Evolutionary conservation across 306 rosid genomes (phyloP).

Genomic region (Senna tora): DNA sequence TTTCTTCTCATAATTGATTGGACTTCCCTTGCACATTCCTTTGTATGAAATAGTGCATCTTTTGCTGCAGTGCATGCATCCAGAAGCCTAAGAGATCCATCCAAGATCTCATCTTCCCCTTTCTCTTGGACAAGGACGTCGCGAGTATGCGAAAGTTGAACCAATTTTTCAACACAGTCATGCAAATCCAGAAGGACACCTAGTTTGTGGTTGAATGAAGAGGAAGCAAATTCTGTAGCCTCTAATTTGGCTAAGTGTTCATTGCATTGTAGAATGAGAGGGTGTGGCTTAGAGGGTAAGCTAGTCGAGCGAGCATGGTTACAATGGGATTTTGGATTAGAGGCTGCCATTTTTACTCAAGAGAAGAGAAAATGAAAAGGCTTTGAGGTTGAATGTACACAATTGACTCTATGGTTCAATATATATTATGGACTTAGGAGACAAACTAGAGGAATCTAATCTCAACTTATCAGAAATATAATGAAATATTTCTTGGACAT

Average conservation of each 20-base stretch:
- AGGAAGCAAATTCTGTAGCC: background rate
- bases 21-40: constrained; percentile 30
- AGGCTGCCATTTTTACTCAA: constrained; percentile 22
- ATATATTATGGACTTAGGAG: constrained; percentile 41
- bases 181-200: constrained; percentile 7
- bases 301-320: constrained; percentile 25
- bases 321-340: constrained; percentile 27
- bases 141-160: background rate
- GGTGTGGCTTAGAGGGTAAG: constrained; percentile 45
- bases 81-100: constrained; percentile 33
- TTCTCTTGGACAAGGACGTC: background rate
- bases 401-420: constrained; percentile 16
- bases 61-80: constrained; percentile 13
- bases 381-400: constrained; percentile 2
- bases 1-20: constrained; percentile 31
- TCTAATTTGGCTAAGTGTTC: constrained; percentile 1
- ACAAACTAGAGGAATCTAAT: constrained; percentile 44
- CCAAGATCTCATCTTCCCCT: constrained; percentile 8
- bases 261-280: constrained; percentile 39
- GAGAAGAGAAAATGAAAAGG: constrained; percentile 28
- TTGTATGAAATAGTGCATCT: constrained; percentile 31
- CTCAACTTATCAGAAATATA: constrained; percentile 11
- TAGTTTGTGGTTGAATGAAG: constrained; percentile 4
- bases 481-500: background rate
- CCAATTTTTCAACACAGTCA: constrained; percentile 12